Base-by-base conservation (phyloP, 2,329 filamentous ascomycete genomes). In the Phaeosphaeriaceae sp. region DNA sequence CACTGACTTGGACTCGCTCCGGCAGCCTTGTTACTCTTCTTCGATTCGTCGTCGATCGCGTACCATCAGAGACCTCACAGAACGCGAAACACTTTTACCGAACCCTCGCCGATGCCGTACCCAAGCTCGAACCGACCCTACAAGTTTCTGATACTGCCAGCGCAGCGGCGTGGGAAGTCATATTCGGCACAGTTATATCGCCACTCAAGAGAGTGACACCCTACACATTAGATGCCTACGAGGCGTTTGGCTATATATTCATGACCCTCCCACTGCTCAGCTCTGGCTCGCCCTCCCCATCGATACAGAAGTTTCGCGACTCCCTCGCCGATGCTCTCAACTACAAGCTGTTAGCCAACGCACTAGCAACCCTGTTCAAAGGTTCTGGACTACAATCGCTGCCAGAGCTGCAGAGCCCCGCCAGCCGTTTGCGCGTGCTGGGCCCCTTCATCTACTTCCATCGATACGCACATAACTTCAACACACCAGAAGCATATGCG, bases 391-490 rank as follows among this genome's bases (percentile, higher is more conserved):
- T 73, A 17, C 63, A 68, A n/a, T 58, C 62, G 17, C 76, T 59
- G 45, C 60, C 54, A 53, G 65, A 65, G 44, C 51, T 77, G 27
- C 70, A 75, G 22, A 75, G 78, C 58, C 70, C 72, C 10, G 74
- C 80, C 44, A 75, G 75, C 57, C 81, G 83, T 17, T 71, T 88
- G 19, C 88, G 86, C 80, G 76, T 89, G 9, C 78, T 89, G 44
- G 82, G 84, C 22, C 84, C 86, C 61, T 83, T 88, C 59, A 85
- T 89, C 48, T 88, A 81, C 69, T 83, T 87, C 65, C 82, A 86
- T 61, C 80, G 80, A 40, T 78, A 81, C 65, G 80, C 80, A n/a
- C 74, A 82, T 73, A 76, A 76, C 51, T 75, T 76, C 63, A 57
- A 74, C 53, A 71, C 64, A n/a, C 66, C 74, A 22, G 58, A 77